These are phyloP conservation scores for Fusarium mundagurra DNA, from an alignment of 2,329 filamentous ascomycete species.

Conservation along the genomic window DNA sequence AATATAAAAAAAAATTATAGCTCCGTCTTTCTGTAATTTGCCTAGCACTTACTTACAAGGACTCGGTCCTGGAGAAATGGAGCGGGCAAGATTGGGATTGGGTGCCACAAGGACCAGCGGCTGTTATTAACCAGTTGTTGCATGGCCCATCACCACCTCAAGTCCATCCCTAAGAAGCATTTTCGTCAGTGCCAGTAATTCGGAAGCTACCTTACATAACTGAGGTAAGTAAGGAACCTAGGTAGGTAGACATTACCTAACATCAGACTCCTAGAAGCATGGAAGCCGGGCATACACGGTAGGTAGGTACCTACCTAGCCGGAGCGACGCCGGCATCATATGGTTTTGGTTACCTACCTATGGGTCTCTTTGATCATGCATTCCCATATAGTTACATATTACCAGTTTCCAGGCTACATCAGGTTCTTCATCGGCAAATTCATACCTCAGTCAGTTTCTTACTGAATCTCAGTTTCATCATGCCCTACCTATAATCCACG, in stretches of 20 bases:
- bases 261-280: neutral
- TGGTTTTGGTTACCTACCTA: neutral
- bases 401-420: conserved; percentile 8
- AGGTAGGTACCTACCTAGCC: neutral
- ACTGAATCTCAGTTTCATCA: neutral
- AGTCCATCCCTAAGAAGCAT: neutral
- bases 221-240: neutral
- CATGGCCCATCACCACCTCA: neutral
- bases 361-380: conserved; percentile 18
- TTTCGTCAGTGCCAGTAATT: neutral
- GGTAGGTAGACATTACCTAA: neutral
- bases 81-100: neutral
- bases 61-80: conserved; percentile 26
- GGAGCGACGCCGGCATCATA: conserved; percentile 13
- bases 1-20: neutral
- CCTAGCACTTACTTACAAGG: conserved; percentile 16
- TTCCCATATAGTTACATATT: conserved; percentile 22
- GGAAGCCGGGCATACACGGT: neutral
- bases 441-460: conserved; percentile 1
- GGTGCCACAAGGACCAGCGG: conserved; percentile 5
- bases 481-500: neutral
- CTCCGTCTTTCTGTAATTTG: conserved; percentile 13
- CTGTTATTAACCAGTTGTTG: neutral
- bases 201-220: neutral
- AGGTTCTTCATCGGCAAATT: conserved; percentile 19